A percentile compares a stretch with the other conserved stretches of the same genome.
Conservation (phyloP, 1,139 yeast genomes). For the Scheffersomyces stambukii region DNA sequence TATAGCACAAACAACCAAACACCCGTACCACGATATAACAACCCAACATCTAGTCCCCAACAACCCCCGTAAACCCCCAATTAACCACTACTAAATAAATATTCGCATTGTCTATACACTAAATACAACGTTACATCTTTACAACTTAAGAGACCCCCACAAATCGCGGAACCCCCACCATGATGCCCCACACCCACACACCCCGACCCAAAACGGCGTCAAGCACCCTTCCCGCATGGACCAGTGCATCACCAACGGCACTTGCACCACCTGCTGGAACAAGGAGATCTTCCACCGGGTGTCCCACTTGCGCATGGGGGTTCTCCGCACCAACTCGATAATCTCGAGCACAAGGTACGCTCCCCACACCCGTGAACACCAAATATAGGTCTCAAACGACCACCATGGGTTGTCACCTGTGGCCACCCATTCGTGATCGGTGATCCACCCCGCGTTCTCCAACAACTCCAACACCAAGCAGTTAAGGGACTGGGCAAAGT, state of each 20-base stretch:
- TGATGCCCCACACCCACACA: slow-evolving; percentile 45
- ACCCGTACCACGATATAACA: too few relatives aligned
- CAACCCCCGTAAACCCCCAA: too few relatives aligned
- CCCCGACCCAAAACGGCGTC: slow-evolving; percentile 48
- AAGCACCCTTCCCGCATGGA: slow-evolving; percentile 52
- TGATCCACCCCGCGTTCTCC: slow-evolving; percentile 57
- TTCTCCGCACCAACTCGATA: slow-evolving; percentile 39
- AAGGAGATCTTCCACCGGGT: slow-evolving; percentile 32
- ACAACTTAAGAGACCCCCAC: slow-evolving; percentile 35
- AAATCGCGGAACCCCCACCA: slow-evolving; percentile 42
- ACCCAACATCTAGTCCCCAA: too few relatives aligned
- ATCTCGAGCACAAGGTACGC: slow-evolving; percentile 46
- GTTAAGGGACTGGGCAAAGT: slow-evolving; percentile 38
- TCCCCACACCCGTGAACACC: slow-evolving; percentile 60
- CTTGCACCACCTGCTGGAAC: slow-evolving; percentile 41
- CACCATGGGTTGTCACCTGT: slow-evolving; percentile 41
- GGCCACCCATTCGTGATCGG: slow-evolving; percentile 52
- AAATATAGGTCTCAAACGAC: slow-evolving; percentile 42
- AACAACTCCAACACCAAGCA: slow-evolving; percentile 46
- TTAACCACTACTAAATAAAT: too few relatives aligned
- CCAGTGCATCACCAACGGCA: slow-evolving; percentile 60
- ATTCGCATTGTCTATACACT: too few relatives aligned
- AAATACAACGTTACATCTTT: too few relatives aligned
- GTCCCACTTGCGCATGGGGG: slow-evolving; percentile 36
- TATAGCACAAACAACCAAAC: too few relatives aligned